Evolutionary conservation across 1,284 basidiomycete species (phyloP), one percentile per base, ranked within the genome.

Genomic region (Naganishia sp.): DNA sequence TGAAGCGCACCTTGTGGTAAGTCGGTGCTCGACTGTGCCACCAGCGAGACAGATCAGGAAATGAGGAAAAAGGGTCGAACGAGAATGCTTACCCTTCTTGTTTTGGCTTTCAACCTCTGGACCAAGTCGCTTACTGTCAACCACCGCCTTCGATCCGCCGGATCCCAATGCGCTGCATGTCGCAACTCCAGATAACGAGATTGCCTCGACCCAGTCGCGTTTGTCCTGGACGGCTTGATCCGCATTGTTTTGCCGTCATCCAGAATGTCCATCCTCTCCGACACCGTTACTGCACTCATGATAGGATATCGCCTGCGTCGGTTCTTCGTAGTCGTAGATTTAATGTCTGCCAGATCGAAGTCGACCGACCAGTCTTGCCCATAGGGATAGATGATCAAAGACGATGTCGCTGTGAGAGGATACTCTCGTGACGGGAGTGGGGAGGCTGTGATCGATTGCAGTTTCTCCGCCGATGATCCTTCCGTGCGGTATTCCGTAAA

Each of bases 191-290:
- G 47, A 39, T 41, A 61, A 32, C 58, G 58, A 9, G 58, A 25
- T 25, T 35, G 21, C n/a, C 28, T 58, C 10, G 28, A 13, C 7
- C 18, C 31, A 21, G 25, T 45, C 4, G 25, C 7, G 2, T 25
- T 9, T 10, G 47, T 39, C 21, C 21, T 23, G 11, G 13, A 17
- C 1, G 47, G 18, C 58, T 61, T 61, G 32, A 61, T 50, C 6
- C 58, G 47, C 58, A 61, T 50, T 15, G 35, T 42, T 6, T 50
- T 51, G 3, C 58, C 58, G 17, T 50, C 57, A 25, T 61, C 58
- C 13, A 61, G 35, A 21, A 61, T 28, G 35, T 61, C 58, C 35
- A 61, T 61, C 18, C 58, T 47, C 21, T 61, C 58, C 32, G 58
- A 51, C 10, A n/a, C 47, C 10, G 58, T 61, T n/a, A 61, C 10